A percentile compares a stretch with the other conserved stretches of the same genome.
phyloP scores from a whole-genome alignment of 1,139 yeast species.

The Diutina mesorugosa region DNA sequence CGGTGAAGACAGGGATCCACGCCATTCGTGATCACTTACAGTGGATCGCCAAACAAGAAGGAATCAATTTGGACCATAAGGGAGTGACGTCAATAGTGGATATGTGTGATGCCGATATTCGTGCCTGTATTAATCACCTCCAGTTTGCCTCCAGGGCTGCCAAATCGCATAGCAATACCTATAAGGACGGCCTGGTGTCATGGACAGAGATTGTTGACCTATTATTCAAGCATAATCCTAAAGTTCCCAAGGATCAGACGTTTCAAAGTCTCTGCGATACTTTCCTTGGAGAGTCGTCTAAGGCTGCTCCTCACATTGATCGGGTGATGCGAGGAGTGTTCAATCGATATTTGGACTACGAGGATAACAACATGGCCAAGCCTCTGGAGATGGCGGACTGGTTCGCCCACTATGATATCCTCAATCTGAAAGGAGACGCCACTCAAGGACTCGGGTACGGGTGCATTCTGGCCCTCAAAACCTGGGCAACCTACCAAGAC shows the following conservation, averaged over 20 bases:
- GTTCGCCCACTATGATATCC: constrained; percentile 54
- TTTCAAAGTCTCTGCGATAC: constrained; percentile 25
- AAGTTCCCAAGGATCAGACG: constrained; percentile 31
- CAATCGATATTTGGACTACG: constrained; percentile 44
- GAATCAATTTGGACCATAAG: constrained; percentile 19
- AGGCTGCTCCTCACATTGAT: constrained; percentile 38
- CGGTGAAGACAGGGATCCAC: constrained; percentile 16
- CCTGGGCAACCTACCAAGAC: constrained; percentile 55
- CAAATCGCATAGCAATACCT: constrained; percentile 6
- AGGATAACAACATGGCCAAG: constrained; percentile 52
- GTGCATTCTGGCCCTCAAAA: constrained; percentile 46
- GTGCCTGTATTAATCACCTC: constrained; percentile 74
- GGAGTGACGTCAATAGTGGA: constrained; percentile 44
- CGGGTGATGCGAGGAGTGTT: constrained; percentile 66
- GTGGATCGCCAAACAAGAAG: constrained; percentile 19
- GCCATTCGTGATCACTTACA: constrained; percentile 28
- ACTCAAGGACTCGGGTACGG: constrained; percentile 30
- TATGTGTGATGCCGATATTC: constrained; percentile 68
- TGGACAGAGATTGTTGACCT: constrained; percentile 51
- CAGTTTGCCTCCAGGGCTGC: constrained; percentile 44
- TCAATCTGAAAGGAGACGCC: constrained; percentile 14
- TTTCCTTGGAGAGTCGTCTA: constrained; percentile 24
- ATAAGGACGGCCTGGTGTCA: constrained; percentile 41
- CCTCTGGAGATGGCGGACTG: constrained; percentile 65
- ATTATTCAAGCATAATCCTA: constrained; percentile 39